Evolutionary conservation across 2,329 filamentous ascomycete genomes (phyloP), one percentile per base, ranked within the genome.

Genomic region (Colletotrichum navitas): DNA sequence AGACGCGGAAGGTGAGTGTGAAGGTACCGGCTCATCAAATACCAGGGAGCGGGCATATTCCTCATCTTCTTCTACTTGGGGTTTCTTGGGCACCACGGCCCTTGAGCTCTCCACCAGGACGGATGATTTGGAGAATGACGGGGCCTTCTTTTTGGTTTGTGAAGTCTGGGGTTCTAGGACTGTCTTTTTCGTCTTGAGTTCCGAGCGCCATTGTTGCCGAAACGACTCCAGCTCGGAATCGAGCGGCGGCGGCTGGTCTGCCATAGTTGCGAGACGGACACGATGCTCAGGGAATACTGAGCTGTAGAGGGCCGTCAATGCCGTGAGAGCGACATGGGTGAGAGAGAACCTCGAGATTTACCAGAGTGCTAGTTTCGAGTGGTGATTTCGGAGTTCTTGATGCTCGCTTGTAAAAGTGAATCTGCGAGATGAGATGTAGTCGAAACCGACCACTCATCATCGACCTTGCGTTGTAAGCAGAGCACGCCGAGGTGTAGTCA

Each of bases 211-310:
- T 85, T 94, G 88, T 78, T 90, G 88, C 75, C 95, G 91, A 83
- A 98, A 98, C 56, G 89, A 91, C 81, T 97, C 94, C 72, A 98
- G 89, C 81, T 97, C 94, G 62, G 91, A 87, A 79, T 89, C 87
- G 59, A 87, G 81, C 67, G 85, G 82, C 32, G 69, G 69, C 75
- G 73, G 71, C 26, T 73, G 56, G n/a, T 63, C 60, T 26, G 60
- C 62, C 64, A 74, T 74, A 34, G 18, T 26, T 47, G 47, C 24
- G 51, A 47, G 51, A 21, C 45, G 41, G n/a, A 34, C 39, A 39
- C 59, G n/a, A 41, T 45, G 32, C 60, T 63, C 65, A 49, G 32
- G 26, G 45, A 41, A 41, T 26, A 32, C 29, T 24, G 59, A 61
- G 60, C 58, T 45, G 26, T 16, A 24, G 16, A 12, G 51, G 54